Base-by-base conservation (phyloP, 169 alveolate genomes). In the Eimeria praecox region DNA sequence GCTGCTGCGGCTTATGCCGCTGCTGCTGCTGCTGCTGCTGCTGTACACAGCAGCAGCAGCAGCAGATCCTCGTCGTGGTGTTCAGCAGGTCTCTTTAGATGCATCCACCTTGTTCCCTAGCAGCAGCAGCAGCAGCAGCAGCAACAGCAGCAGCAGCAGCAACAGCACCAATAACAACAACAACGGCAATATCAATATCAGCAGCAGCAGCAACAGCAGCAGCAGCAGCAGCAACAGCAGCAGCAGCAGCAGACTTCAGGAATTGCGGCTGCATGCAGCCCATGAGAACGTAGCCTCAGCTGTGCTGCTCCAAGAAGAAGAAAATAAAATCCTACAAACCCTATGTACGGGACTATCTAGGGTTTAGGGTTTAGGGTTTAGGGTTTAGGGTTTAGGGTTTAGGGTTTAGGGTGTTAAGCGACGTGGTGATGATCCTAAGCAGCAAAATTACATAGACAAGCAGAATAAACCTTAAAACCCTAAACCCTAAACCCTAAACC, bases 401-500 rank as follows among this genome's bases (percentile, higher is more conserved):
- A 64, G 75, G 75, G 75, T 64, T 64, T 64, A 64, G 75, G 33
- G 75, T 64, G 27, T 64, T 10, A n/a, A 64, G 75, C 9, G 75
- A 10, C 3, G 27, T 3, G 75, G 24, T n/a, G n/a, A n/a, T n/a
- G n/a, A n/a, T n/a, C n/a, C n/a, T n/a, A n/a, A n/a, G n/a, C n/a
- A n/a, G n/a, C n/a, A n/a, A n/a, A n/a, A n/a, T n/a, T n/a, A n/a
- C n/a, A n/a, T n/a, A n/a, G n/a, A n/a, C 62, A 52, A 20, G 62
- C 24, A 52, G 62, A 52, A 20, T 12, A 12, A 52, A 52, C 62
- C 9, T 52, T 52, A 3, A 62, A 62, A 62, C 44, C 80, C 52
- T 33, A 18, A 78, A 44, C 88, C 88, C 66, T 46, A 78, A 42
- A 78, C 88, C 88, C 88, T 78, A 59, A 59, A 38, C 87, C 87